Evolutionary conservation across 495 filamentous ascomycete genomes (phyloP).

Genomic region (Aspergillus homomorphus): DNA sequence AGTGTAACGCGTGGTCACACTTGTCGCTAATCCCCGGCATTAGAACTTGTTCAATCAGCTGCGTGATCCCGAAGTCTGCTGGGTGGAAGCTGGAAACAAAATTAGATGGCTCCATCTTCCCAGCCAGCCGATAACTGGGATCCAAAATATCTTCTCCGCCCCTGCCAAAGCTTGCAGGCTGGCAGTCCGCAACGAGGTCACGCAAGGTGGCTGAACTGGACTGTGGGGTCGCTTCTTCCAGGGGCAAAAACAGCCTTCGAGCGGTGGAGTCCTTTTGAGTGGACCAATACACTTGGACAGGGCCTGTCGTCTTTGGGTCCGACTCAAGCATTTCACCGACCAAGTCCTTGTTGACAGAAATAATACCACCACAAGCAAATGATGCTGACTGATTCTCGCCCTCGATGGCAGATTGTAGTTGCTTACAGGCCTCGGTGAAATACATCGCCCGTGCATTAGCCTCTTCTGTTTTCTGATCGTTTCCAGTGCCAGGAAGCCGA

Average conservation of each 20-base stretch:
- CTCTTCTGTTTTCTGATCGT: too few species aligned
- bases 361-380: slow-evolving; percentile 18
- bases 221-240: not conserved
- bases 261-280: not conserved
- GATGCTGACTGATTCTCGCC: slow-evolving; percentile 8
- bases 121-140: slow-evolving; percentile 48
- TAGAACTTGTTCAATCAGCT: slow-evolving; percentile 45
- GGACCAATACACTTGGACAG: slow-evolving; percentile 11
- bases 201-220: not conserved
- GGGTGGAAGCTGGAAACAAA: slow-evolving; percentile 53
- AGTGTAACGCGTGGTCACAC: slow-evolving; percentile 6
- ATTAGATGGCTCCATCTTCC: slow-evolving; percentile 40
- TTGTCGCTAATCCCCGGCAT: slow-evolving; percentile 34
- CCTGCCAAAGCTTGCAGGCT: slow-evolving; percentile 48
- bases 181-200: slow-evolving; percentile 33
- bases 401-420: slow-evolving; percentile 7
- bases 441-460: too few species aligned
- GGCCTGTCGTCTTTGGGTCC: not conserved
- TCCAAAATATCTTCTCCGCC: slow-evolving; percentile 45
- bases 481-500: too few species aligned
- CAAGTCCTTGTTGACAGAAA: slow-evolving; percentile 6
- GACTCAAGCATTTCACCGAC: too few species aligned
- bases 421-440: slow-evolving; percentile 8
- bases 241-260: slow-evolving; percentile 11
- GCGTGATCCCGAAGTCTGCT: slow-evolving; percentile 50